A percentile compares a stretch with the other conserved stretches of the same genome.
Conservation (phyloP, 2,329 filamentous ascomycete genomes). For the Talaromyces islandicus region DNA sequence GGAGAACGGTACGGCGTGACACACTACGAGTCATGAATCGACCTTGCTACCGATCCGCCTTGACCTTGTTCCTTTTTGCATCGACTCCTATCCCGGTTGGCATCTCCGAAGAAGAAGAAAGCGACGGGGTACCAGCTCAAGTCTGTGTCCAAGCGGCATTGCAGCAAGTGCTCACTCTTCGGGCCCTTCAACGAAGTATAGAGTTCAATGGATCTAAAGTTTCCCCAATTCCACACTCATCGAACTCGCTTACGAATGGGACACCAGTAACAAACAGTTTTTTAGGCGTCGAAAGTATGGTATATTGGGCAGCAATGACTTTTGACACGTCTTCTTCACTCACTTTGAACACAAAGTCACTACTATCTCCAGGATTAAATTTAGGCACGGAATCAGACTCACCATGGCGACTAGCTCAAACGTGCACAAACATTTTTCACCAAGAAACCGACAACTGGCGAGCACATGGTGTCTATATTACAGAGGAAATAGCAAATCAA, state of each 20-base stretch:
- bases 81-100: conserved; percentile 36
- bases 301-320: conserved; percentile 38
- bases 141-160: conserved; percentile 37
- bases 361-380: conserved; percentile 33
- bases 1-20: conserved; percentile 32
- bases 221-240: conserved; percentile 17
- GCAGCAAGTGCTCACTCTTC: conserved; percentile 36
- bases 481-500: conserved; percentile 22
- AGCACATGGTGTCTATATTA: conserved; percentile 17
- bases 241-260: conserved; percentile 17
- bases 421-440: conserved; percentile 22
- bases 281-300: conserved; percentile 33
- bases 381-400: conserved; percentile 20
- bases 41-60: conserved; percentile 37
- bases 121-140: conserved; percentile 35
- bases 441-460: conserved; percentile 21
- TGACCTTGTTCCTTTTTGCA: conserved; percentile 36
- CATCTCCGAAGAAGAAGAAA: conserved; percentile 37
- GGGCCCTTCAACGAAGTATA: conserved; percentile 34
- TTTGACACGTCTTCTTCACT: conserved; percentile 39
- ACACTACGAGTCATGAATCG: conserved; percentile 39
- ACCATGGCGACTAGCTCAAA: conserved; percentile 21
- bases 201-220: conserved; percentile 39
- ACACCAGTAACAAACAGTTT: conserved; percentile 27
- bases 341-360: conserved; percentile 35